Percentiles rank a stretch among this genome's conserved stretches.
phyloP scores from a whole-genome alignment of 169 alveolate species.

The Cryptosporidium muris region DNA sequence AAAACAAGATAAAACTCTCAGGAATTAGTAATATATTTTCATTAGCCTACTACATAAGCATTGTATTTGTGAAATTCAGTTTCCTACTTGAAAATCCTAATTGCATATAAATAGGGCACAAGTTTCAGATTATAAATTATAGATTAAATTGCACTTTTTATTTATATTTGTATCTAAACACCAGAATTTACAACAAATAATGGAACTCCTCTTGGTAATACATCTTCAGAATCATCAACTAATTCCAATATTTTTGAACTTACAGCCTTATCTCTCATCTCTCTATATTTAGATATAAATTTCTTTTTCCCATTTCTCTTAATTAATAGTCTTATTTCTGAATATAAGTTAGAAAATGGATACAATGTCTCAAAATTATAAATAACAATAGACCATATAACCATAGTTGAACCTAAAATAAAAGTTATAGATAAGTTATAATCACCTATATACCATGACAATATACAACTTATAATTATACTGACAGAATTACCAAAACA shows the following conservation, averaged over 20 bases:
- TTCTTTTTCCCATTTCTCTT: slow-evolving; percentile 37
- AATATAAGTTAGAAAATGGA: slow-evolving; percentile 13
- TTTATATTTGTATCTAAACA: neutral
- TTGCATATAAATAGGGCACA: too few species aligned
- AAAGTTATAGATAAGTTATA: slow-evolving; percentile 20
- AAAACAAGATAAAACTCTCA: too few species aligned
- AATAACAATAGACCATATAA: slow-evolving; percentile 65
- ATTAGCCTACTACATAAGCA: too few species aligned
- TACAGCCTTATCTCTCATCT: slow-evolving; percentile 17
- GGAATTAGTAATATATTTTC: too few species aligned
- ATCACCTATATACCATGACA: slow-evolving; percentile 64
- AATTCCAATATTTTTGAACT: slow-evolving; percentile 19
- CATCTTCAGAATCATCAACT: slow-evolving; percentile 33
- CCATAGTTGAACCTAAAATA: slow-evolving; percentile 35
- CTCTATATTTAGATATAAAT: slow-evolving; percentile 33
- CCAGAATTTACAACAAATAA: slow-evolving; percentile 45
- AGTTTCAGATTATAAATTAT: too few species aligned
- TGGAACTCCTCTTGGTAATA: slow-evolving; percentile 57
- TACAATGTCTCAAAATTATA: slow-evolving; percentile 25
- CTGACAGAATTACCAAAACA: slow-evolving; percentile 78
- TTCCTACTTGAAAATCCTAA: too few species aligned
- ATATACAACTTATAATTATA: slow-evolving; percentile 70
- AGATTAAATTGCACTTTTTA: too few species aligned
- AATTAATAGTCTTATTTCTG: slow-evolving; percentile 8
- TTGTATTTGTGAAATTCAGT: too few species aligned